Evolutionary conservation across 139 green algal genomes (phyloP).

Genomic region (Chara braunii): DNA sequence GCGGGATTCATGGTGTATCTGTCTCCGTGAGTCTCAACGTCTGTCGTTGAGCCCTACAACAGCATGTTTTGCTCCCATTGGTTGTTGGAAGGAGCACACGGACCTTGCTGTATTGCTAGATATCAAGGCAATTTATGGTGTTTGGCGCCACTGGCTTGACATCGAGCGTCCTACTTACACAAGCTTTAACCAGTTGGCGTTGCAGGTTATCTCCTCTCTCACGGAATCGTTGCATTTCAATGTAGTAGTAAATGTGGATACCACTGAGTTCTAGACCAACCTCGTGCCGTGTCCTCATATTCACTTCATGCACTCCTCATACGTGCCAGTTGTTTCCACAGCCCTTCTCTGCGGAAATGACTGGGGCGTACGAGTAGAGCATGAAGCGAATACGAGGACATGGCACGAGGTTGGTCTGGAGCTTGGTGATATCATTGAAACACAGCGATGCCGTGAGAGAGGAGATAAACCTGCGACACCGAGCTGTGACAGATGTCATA

Average conservation of each 20-base stretch:
- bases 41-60: slow-evolving; percentile 58
- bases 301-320: slow-evolving; percentile 98
- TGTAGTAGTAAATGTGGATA: slow-evolving; percentile 78
- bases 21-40: slow-evolving; percentile 52
- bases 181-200: slow-evolving; percentile 52
- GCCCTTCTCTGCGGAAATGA: slow-evolving; percentile 95
- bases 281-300: slow-evolving; percentile 97
- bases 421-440: slow-evolving; percentile 95
- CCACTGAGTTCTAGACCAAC: slow-evolving; percentile 99
- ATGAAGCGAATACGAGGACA: slow-evolving; percentile 98
- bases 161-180: slow-evolving; percentile 59
- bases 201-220: slow-evolving; percentile 54
- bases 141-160: slow-evolving; percentile 51
- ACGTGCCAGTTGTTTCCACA: slow-evolving; percentile 92
- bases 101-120: slow-evolving; percentile 53
- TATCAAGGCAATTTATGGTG: slow-evolving; percentile 56
- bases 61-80: slow-evolving; percentile 53
- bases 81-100: slow-evolving; percentile 54
- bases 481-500: slow-evolving; percentile 97
- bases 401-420: slow-evolving; percentile 97
- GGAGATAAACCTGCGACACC: slow-evolving; percentile 91
- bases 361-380: slow-evolving; percentile 88
- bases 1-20: slow-evolving; percentile 57
- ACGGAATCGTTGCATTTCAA: slow-evolving; percentile 55
- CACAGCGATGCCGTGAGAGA: slow-evolving; percentile 89